A percentile compares a stretch with the other conserved stretches of the same genome.
These are phyloP conservation scores for Euphrasia confusa DNA, from an alignment of 257 asterid species.

Conservation along the genomic window DNA sequence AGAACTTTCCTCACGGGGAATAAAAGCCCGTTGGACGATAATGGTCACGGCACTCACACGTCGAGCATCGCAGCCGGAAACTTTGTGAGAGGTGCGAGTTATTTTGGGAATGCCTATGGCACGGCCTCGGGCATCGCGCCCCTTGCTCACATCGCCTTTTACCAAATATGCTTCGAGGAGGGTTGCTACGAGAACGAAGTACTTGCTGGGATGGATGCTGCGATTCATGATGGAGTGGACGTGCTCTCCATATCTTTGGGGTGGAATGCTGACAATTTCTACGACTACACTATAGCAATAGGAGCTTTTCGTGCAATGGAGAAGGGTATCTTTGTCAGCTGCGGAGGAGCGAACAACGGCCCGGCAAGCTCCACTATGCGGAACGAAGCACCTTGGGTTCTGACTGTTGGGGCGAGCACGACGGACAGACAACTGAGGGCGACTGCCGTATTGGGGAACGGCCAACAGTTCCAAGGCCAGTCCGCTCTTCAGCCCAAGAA, in stretches of 20 bases:
- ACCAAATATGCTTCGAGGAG: slow-evolving; percentile 26
- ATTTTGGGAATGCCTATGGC: slow-evolving; percentile 43
- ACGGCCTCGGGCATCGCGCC: slow-evolving; percentile 51
- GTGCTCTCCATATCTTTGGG: slow-evolving; percentile 19
- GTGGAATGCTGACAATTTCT: neutral
- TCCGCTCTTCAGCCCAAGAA: slow-evolving; percentile 13
- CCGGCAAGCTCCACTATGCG: slow-evolving; percentile 5
- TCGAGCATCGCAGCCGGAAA: slow-evolving; percentile 53
- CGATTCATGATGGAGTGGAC: slow-evolving; percentile 42
- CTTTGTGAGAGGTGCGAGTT: slow-evolving; percentile 34
- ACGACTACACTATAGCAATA: slow-evolving; percentile 17
- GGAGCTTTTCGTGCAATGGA: slow-evolving; percentile 43
- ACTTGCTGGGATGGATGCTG: slow-evolving; percentile 45
- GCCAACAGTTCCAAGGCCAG: no score
- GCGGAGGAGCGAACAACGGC: slow-evolving; percentile 33
- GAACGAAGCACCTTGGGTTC: slow-evolving; percentile 37
- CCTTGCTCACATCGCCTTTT: slow-evolving; percentile 43
- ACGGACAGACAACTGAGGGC: slow-evolving; percentile 27
- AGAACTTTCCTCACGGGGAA: neutral
- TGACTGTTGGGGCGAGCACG: slow-evolving; percentile 37
- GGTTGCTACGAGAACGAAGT: slow-evolving; percentile 22
- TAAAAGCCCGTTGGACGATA: neutral
- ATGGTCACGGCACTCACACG: slow-evolving; percentile 49
- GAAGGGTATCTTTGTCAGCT: slow-evolving; percentile 43
- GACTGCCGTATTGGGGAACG: no score